Evolutionary conservation across 2,329 filamentous ascomycete genomes (phyloP), one percentile per base, ranked within the genome.

Genomic region (Ascochyta fabae): DNA sequence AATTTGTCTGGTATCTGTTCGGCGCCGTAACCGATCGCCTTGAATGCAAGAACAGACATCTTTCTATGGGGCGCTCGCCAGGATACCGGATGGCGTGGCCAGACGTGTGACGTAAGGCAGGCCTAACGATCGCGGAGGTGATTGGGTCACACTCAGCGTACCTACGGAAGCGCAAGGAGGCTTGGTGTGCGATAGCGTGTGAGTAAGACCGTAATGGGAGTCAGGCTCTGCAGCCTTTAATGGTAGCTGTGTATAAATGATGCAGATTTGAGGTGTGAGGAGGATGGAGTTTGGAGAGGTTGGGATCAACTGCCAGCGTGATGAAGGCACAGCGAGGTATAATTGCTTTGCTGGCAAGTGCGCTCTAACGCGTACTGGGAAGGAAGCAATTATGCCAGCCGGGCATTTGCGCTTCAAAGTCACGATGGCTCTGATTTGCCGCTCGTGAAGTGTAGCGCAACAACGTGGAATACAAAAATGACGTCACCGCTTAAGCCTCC

Each of bases 1-100:
- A 74, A 61, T 46, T 61, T 71, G 68, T 77, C 74, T 33, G 74
- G 74, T 52, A 76, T 73, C 60, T 69, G 70, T 53, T 75, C 72
- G 39, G 71, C 74, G 54, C 73, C 74, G 65, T 72, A 72, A 53
- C 64, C 65, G 27, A 77, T 62, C n/a, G 74, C 74, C 58, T 75
- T 75, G 51, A 76, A 68, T 29, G 72, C 74, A 45, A 77, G 68
- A 29, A 67, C 67, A 42, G 72, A 67, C 73, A 75, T 75, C 22
- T 56, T 69, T 60, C 59, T 59, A 62, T 36, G 50, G 54, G 48
- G 47, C 53, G 59, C 61, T 41, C 47, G 46, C 54, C 61, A 59
- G 62, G 61, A 71, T 72, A 61, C 69, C 48, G 56, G 59, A 56
- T 64, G 62, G 38, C 33, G 42, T 19, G 53, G 53, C 54, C 53